phyloP scores from a whole-genome alignment of 306 rosid genomes.

The Vigna trinervia region DNA sequence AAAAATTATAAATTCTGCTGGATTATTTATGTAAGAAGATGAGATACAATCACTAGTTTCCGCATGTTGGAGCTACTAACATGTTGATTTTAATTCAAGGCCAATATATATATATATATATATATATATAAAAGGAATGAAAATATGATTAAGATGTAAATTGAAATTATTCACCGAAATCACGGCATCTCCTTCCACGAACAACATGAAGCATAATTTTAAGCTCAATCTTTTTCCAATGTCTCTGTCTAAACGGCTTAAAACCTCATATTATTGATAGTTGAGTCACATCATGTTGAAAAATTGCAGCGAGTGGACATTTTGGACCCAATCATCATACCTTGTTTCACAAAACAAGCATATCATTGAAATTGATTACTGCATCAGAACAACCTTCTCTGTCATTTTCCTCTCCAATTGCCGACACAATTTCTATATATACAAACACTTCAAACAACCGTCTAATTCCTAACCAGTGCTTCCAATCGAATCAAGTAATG shows the following conservation, averaged over 20 bases:
- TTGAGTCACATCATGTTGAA: conserved; percentile 29
- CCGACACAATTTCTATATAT: conserved; percentile 47
- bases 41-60: too few species aligned
- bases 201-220: not conserved
- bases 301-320: not conserved
- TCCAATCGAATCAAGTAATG: conserved; percentile 66
- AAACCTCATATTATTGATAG: conserved; percentile 17
- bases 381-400: conserved; percentile 26
- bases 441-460: conserved; percentile 43
- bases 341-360: conserved; percentile 30
- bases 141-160: too few species aligned
- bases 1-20: too few species aligned
- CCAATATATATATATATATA: too few species aligned
- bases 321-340: not conserved
- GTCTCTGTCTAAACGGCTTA: conserved; percentile 19
- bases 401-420: conserved; percentile 43
- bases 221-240: not conserved
- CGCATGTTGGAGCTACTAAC: too few species aligned
- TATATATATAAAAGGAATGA: too few species aligned
- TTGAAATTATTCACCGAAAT: too few species aligned
- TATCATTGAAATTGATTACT: conserved; percentile 20
- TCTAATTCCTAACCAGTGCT: conserved; percentile 44
- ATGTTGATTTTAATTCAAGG: too few species aligned
- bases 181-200: too few species aligned
- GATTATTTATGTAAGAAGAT: too few species aligned